phyloP scores from a whole-genome alignment of 768 basidiomycete genomes.

The Lyophyllum decastes region DNA sequence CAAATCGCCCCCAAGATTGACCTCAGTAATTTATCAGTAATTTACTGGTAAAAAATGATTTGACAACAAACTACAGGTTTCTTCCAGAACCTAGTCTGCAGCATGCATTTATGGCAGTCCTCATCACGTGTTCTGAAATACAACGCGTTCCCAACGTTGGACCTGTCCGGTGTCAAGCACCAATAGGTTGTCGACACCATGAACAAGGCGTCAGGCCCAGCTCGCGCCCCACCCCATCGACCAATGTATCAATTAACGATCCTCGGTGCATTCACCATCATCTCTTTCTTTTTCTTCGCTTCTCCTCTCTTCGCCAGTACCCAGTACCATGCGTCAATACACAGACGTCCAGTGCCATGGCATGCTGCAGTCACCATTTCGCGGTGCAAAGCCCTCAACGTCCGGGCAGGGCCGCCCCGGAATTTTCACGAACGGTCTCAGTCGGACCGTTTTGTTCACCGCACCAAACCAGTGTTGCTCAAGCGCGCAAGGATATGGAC shows the following conservation, averaged over 20 bases:
- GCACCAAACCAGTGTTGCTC: conserved; percentile 65
- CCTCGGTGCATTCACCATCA: conserved; percentile 4
- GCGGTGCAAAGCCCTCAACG: conserved; percentile 44
- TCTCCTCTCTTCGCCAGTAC: background rate
- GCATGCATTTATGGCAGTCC: background rate
- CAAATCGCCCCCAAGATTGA: no score
- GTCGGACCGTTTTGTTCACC: conserved; percentile 69
- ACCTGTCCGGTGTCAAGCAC: background rate
- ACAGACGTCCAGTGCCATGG: conserved; percentile 15
- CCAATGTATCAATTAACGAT: background rate
- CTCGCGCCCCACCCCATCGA: background rate
- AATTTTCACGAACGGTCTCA: conserved; percentile 49
- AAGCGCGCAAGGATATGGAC: conserved; percentile 87
- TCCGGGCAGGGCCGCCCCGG: conserved; percentile 41
- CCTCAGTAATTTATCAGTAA: no score
- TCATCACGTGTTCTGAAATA: conserved; percentile 3
- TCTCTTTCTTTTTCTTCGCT: conserved; percentile 4
- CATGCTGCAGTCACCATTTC: conserved; percentile 33
- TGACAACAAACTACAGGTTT: no score
- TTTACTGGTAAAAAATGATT: no score
- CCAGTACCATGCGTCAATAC: background rate
- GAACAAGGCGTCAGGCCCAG: background rate
- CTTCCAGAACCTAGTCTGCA: no score
- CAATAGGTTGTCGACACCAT: background rate
- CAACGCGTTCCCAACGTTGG: background rate